Evolutionary conservation across 2,329 filamentous ascomycete genomes (phyloP).

Genomic region (Aspergillus thermomutatus): DNA sequence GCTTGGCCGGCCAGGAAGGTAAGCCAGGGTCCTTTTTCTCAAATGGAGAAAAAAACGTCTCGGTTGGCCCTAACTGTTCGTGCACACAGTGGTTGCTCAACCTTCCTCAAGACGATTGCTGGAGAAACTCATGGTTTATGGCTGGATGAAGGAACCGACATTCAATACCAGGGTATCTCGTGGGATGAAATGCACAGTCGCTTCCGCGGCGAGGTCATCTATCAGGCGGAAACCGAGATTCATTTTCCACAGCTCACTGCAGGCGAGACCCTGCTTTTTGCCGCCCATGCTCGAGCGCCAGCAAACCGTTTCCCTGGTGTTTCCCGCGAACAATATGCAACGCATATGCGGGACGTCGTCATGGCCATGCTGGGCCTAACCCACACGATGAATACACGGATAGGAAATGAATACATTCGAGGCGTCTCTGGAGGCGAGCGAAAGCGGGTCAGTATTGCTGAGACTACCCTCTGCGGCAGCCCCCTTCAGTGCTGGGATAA

Average conservation of each 20-base stretch:
- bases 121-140: constrained; percentile 79
- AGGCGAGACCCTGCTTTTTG: constrained; percentile 73
- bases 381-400: constrained; percentile 50
- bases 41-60: not conserved
- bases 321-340: constrained; percentile 44
- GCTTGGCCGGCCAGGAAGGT: constrained; percentile 48
- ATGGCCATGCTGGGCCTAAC: constrained; percentile 54
- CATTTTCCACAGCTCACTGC: constrained; percentile 76
- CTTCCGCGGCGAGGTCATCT: constrained; percentile 82
- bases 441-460: constrained; percentile 60
- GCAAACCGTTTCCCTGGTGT: constrained; percentile 34
- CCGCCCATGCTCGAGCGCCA: constrained; percentile 60
- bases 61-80: constrained; percentile 1
- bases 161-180: constrained; percentile 71
- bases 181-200: constrained; percentile 70
- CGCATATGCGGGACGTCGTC: constrained; percentile 48
- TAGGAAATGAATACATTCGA: constrained; percentile 53
- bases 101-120: constrained; percentile 78
- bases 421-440: constrained; percentile 59
- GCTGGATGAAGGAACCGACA: constrained; percentile 65
- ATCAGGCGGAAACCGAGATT: constrained; percentile 77
- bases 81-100: constrained; percentile 59
- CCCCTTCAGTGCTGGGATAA: constrained; percentile 47
- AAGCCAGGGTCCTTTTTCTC: not conserved
- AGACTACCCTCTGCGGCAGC: constrained; percentile 46